These are phyloP conservation scores for Platanthera guangdongensis DNA, from an alignment of 106 monocot species.

Conservation along the genomic window DNA sequence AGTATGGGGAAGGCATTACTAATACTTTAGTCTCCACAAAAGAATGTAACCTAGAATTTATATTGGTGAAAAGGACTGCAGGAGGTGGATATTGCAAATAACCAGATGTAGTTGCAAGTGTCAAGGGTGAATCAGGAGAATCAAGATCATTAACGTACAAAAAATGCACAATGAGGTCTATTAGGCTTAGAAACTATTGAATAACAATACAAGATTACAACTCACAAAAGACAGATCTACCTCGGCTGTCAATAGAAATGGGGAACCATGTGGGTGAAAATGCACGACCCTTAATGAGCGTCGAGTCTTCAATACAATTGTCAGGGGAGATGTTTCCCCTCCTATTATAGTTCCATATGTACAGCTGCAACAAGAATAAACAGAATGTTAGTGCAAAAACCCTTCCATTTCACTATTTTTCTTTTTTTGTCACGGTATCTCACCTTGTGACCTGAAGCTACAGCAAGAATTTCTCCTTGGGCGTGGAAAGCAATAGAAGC, in stretches of 20 bases:
- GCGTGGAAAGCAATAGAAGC: slow-evolving; percentile 99
- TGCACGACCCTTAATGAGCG: slow-evolving; percentile 94
- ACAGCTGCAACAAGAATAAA: slow-evolving; percentile 48
- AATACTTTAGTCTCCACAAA: slow-evolving; percentile 28
- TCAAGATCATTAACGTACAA: slow-evolving; percentile 91
- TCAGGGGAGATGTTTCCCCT: slow-evolving; percentile 55
- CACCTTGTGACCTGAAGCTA: slow-evolving; percentile 98
- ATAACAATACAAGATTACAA: neutral
- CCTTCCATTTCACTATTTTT: neutral
- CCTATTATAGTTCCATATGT: slow-evolving; percentile 89
- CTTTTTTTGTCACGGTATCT: neutral
- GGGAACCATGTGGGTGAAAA: slow-evolving; percentile 94
- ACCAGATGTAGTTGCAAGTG: slow-evolving; percentile 65
- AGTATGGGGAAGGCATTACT: slow-evolving; percentile 30
- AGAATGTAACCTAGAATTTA: slow-evolving; percentile 24
- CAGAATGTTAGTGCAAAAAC: neutral
- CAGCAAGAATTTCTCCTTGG: slow-evolving; percentile 89
- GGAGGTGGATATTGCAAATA: slow-evolving; percentile 75
- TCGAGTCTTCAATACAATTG: slow-evolving; percentile 73
- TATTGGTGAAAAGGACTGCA: slow-evolving; percentile 52
- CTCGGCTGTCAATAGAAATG: slow-evolving; percentile 88
- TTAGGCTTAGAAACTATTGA: neutral
- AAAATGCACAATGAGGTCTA: slow-evolving; percentile 7
- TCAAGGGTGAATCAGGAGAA: slow-evolving; percentile 70
- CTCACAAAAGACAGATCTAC: slow-evolving; percentile 19